Evolutionary conservation across 495 filamentous ascomycete species (phyloP), one percentile per base, ranked within the genome.

Genomic region (Aspergillus carlsbadensis): DNA sequence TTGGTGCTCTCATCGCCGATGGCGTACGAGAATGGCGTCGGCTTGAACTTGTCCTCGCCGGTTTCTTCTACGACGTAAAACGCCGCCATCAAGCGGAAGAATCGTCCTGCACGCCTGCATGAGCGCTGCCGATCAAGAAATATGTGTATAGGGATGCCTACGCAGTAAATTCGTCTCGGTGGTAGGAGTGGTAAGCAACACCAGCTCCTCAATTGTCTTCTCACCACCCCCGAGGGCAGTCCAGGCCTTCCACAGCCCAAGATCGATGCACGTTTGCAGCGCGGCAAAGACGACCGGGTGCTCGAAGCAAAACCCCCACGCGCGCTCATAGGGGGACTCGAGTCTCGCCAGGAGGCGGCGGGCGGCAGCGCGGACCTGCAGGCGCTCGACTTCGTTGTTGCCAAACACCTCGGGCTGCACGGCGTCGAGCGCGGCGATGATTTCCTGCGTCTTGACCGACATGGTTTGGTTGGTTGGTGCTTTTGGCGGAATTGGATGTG

Each of bases 41-140:
- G 68, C 11, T 60, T 58, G 58, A 66, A 80, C 29, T 10, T 44
- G 46, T 75, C 71, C 43, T 65, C 46, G 0, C 54, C 67, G 0
- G 62, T 67, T 55, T 81, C 75, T 20, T 65, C 61, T 26, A 79
- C 65, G 11, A 70, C 60, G 29, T 67, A 63, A 41, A 71, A 66
- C 10, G 76, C 69, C 10, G 71, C 70, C 7, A 78, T 56, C 42
- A 73, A 68, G 34, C 76, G 69, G 21, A 78, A 60, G 33, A 79
- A 36, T 7, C 77, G 75, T 24, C 72, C 72, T 75, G 39, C 33
- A 13, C 13, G 33, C 13, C 33, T 35, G 6, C 36, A 33, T 24
- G 33, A 15, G 34, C 3, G 45, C 20, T 13, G 6, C 20, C 8
- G 18, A 6, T 5, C 20, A 37, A 29, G 14, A 46, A 5, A 14